A percentile compares a stretch with the other conserved stretches of the same genome.
Conservation (phyloP, 306 rosid genomes). For the Benincasa hispida region DNA sequence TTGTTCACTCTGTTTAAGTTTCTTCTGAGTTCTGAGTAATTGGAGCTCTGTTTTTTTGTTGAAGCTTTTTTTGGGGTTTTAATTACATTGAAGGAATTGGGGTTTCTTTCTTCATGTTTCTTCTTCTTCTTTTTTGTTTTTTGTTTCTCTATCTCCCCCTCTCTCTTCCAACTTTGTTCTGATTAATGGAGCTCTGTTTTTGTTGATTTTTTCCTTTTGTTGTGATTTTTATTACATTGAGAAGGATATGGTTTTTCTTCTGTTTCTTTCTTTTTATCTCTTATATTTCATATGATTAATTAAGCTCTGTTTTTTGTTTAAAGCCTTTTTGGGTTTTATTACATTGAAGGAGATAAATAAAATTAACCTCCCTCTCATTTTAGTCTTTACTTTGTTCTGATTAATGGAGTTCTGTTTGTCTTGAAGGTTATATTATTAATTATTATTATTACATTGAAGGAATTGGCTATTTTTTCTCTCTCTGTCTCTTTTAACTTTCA, state of each 20-base stretch:
- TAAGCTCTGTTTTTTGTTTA: background rate
- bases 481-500: background rate
- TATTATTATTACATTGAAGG: too few relatives aligned
- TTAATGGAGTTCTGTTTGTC: background rate
- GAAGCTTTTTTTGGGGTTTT: background rate
- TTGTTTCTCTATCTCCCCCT: background rate
- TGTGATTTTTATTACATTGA: too few relatives aligned
- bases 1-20: background rate
- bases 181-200: background rate
- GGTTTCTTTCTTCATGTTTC: too few relatives aligned
- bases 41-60: background rate
- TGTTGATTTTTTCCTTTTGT: background rate
- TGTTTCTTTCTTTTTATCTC: too few relatives aligned
- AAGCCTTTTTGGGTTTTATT: background rate
- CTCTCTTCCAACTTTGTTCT: background rate
- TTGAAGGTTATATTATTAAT: background rate
- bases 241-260: too few relatives aligned
- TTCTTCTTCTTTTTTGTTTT: background rate
- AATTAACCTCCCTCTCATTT: too few relatives aligned
- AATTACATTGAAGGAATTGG: background rate
- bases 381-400: too few relatives aligned
- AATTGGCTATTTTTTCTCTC: too few relatives aligned
- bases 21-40: background rate
- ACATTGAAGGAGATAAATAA: background rate
- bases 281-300: background rate